Conservation (phyloP, 306 rosid species). For the Inga laurina region DNA sequence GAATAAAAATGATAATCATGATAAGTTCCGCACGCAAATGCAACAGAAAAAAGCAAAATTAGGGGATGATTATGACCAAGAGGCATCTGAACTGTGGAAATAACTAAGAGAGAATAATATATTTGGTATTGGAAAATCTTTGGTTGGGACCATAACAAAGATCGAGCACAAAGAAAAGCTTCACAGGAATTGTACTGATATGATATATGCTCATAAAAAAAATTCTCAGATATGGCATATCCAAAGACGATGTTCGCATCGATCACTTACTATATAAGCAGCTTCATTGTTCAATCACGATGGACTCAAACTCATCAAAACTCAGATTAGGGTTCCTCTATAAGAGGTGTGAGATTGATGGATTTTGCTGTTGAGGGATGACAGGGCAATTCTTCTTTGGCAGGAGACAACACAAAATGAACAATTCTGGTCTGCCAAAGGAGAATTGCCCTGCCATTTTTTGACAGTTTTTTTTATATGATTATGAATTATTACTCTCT, state of each 20-base stretch:
- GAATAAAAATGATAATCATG: not conserved
- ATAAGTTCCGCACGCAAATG: conserved; percentile 11
- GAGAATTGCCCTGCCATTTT: conserved; percentile 92
- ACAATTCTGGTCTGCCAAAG: conserved; percentile 68
- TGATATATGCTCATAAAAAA: conserved; percentile 38
- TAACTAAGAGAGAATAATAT: not conserved
- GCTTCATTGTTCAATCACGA: conserved; percentile 1
- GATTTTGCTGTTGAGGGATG: conserved; percentile 57
- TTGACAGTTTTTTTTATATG: conserved; percentile 20
- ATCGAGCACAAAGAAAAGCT: conserved; percentile 21
- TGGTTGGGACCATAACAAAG: not conserved
- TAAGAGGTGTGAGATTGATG: not conserved
- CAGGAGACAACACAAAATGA: conserved; percentile 31
- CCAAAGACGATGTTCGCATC: conserved; percentile 44
- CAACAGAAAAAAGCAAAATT: not conserved
- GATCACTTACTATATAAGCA: conserved; percentile 25
- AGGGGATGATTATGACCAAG: conserved; percentile 2
- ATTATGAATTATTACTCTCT: not conserved
- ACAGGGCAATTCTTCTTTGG: conserved; percentile 75
- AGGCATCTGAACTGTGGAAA: conserved; percentile 23
- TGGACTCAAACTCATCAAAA: conserved; percentile 26
- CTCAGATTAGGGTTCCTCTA: not conserved
- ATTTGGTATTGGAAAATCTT: conserved; percentile 25
- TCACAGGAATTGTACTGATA: conserved; percentile 46
- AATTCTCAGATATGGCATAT: conserved; percentile 46